phyloP scores from a whole-genome alignment of 805 yeast genomes.

The Saturnispora dispora region DNA sequence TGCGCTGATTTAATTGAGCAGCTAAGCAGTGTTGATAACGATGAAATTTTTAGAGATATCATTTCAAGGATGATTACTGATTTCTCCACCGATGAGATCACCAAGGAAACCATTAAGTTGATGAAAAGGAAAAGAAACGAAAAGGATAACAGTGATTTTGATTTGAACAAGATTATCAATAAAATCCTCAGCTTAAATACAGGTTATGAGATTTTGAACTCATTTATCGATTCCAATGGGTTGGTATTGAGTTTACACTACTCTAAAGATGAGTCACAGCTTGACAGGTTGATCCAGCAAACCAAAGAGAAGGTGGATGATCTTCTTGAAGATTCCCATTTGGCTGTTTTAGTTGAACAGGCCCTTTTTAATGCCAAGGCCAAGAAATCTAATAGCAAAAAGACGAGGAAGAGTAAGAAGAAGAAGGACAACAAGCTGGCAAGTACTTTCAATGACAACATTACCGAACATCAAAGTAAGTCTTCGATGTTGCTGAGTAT shows the following conservation, averaged over 20 bases:
- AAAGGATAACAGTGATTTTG: slow-evolving; percentile 16
- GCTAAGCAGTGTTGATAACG: slow-evolving; percentile 45
- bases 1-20: slow-evolving; percentile 56
- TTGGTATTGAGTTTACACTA: slow-evolving; percentile 51
- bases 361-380: slow-evolving; percentile 25
- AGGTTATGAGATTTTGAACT: slow-evolving; percentile 54
- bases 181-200: slow-evolving; percentile 38
- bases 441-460: slow-evolving; percentile 15
- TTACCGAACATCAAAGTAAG: slow-evolving; percentile 20
- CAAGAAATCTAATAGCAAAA: slow-evolving; percentile 3
- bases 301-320: slow-evolving; percentile 31
- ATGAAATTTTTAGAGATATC: slow-evolving; percentile 59
- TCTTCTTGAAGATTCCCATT: slow-evolving; percentile 33
- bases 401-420: slow-evolving; percentile 16
- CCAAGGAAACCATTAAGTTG: slow-evolving; percentile 35
- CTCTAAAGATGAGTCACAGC: slow-evolving; percentile 38
- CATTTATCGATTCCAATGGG: slow-evolving; percentile 67
- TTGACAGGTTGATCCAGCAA: slow-evolving; percentile 37
- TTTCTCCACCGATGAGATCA: slow-evolving; percentile 50
- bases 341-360: slow-evolving; percentile 40
- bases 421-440: slow-evolving; percentile 3
- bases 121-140: slow-evolving; percentile 22
- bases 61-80: slow-evolving; percentile 60
- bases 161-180: slow-evolving; percentile 37
- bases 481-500: slow-evolving; percentile 20